Base-by-base conservation (phyloP, 192 early-diverging fungal genomes). In the Rhizoclosmatium sp. region DNA sequence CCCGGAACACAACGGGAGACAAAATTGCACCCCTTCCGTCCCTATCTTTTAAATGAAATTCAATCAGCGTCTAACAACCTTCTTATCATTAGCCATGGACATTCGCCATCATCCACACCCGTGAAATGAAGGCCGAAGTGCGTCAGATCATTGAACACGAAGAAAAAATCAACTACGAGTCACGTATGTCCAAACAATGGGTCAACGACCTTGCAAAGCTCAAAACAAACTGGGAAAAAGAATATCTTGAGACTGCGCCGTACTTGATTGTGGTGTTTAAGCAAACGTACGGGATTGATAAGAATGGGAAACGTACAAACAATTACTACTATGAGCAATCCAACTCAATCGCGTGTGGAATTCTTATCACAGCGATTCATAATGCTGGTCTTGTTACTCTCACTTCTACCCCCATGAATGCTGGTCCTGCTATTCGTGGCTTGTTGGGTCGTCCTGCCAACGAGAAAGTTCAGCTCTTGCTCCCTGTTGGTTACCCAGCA, bases 121-220 rank as follows among this genome's bases (percentile, higher is more conserved):
- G 54, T 10, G 71, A 59, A 31, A 39, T 72, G 31, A 72, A 72
- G 39, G 40, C n/a, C 23, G 58, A 72, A 45, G 23, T 72, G 1
- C 71, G 71, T 3, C 7, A 54, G 39, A 72, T 72, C 54, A 72
- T 72, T 59, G 71, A 72, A 45, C 54, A 54, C 71, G 71, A 72
- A 48, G 71, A 72, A 45, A 51, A 44, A 39, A 72, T 72, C 71
- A 72, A 72, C 71, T 72, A 72, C 54, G 71, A 72, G 16, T 41
- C 21, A 16, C 47, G 71, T 23, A 72, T 72, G 71, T 41, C 51
- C 23, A 40, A 39, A 10, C 71, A 72, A 48, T 72, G 71, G 71
- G 71, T 72, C 7, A 41, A 16, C 19, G 71, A 72, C 39, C 44
- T 72, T n/a, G 71, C 71, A 4, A 54, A 54, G 23, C 51, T 72